Base-by-base conservation (phyloP, 2,329 filamentous ascomycete genomes). In the Aspergillus cejpii region DNA sequence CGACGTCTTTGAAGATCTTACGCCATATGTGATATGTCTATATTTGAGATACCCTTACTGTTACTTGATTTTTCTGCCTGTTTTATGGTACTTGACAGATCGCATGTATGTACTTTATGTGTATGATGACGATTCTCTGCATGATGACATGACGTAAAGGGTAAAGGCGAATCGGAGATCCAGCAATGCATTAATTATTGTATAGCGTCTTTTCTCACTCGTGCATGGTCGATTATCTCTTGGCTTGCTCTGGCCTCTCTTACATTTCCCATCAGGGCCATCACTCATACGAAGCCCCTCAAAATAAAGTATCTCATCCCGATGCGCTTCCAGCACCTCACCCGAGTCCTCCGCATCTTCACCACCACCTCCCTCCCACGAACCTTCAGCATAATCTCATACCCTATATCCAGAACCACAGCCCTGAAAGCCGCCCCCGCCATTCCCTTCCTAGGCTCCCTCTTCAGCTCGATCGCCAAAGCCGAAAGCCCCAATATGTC, bases 381-480 rank as follows among this genome's bases (percentile, higher is more conserved):
- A 34, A 51, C 44, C 11, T 41, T 54, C 15, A 40, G 41, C 44
- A 54, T 46, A 24, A 28, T 43, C 14, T 50, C 49, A 17, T 43
- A 50, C 28, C 46, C 55, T 51, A 58, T 67, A 53, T 56, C 60
- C 7, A 44, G 67, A 57, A 56, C 56, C 31, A 69, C 62, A 36
- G 57, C 67, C 46, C 56, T 78, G 46, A 72, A 69, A 61, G 84
- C 85, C 57, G 88, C 91, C 80, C 83, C 87, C 42, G 78, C 77
- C 1, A 84, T 94, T 59, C 85, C 89, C 1, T 87, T 95, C 55
- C 60, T 95, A 28, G 76, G 85, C 55, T 80, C 83, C 44, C 71
- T 95, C 1, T 94, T 95, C 60, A 76, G 77, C 46, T 78, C 81
- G 43, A 82, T 77, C 41, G 65, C 71, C 34, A 73, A 70, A 33